phyloP scores from a whole-genome alignment of 805 yeast genomes.

The Suhomyces faveliae region DNA sequence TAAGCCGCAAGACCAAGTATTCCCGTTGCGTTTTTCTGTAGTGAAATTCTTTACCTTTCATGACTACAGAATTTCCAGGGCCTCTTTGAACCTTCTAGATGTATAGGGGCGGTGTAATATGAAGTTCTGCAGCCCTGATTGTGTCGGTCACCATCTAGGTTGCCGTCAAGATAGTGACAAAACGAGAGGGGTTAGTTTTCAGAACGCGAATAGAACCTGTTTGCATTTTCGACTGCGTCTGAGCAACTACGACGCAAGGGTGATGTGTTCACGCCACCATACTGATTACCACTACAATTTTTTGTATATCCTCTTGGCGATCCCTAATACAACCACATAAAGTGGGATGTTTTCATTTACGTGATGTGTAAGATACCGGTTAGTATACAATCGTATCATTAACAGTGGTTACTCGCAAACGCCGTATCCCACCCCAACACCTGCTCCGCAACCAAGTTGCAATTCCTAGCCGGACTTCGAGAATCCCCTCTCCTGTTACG shows the following conservation, averaged over 20 bases:
- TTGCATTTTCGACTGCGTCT: not conserved
- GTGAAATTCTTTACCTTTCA: not conserved
- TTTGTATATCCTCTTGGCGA: not conserved
- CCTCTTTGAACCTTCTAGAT: not conserved
- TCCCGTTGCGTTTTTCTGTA: not conserved
- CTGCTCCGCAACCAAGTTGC: slow-evolving; percentile 1
- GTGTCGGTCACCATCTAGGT: not conserved
- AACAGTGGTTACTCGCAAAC: not conserved
- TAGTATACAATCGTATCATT: not conserved
- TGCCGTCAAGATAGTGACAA: not conserved
- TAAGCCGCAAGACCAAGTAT: not conserved
- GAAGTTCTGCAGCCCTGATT: not conserved
- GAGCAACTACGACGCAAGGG: not conserved
- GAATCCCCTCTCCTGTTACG: slow-evolving; percentile 2
- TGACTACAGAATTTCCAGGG: not conserved
- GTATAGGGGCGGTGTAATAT: not conserved
- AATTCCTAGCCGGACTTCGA: not conserved
- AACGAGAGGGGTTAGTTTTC: not conserved
- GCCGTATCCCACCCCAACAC: not conserved
- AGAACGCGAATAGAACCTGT: not conserved
- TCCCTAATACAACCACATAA: not conserved
- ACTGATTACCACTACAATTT: not conserved
- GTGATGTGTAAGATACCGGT: not conserved
- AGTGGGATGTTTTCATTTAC: not conserved
- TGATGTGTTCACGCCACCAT: not conserved